Evolutionary conservation across 805 yeast species (phyloP), one percentile per base, ranked within the genome.

Genomic region (Cyberlindnera mrakii): DNA sequence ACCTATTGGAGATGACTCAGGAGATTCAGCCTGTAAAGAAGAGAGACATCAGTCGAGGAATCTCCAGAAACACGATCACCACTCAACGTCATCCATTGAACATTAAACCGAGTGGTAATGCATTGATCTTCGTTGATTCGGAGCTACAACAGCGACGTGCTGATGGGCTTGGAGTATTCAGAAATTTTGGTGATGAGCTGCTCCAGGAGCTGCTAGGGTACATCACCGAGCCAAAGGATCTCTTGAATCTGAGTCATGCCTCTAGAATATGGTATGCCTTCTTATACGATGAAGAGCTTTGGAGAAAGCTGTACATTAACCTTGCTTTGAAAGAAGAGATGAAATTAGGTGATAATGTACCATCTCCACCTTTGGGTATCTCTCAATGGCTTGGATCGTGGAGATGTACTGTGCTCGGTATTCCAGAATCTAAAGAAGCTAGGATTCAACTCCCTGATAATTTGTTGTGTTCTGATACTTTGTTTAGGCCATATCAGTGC

Each of bases 401-500:
- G 96, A 72, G 90, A 51, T 65, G 74, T 32, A 79, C 91, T 3
- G 65, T 75, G 30, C 60, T 78, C 47, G 58, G 63, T 0, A 47
- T 71, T n/a, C 54, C 63, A 6, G 55, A 51, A 8, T 43, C 63
- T 11, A 59, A 59, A 25, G 82, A 78, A 25, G 72, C 77, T 14
- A 44, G 47, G 13, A 51, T 80, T 7, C 71, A 72, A 45, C 62
- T 80, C 19, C 65, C 68, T 0, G 73, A 65, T 23, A 72, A 73
- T 46, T 53, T 78, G 29, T 53, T 88, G 4, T 86, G 82, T 57
- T 84, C 95, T 0, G 96, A 89, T 57, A 51, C 76, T n/a, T 61
- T 90, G 13, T 89, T 81, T 59, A 70, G 93, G 40, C 96, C 96
- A 3, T 88, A 75, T 54, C 93, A 86, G 55, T 82, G 93, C 49